These are phyloP conservation scores for Kluyveromyces starmeri DNA, from an alignment of 805 yeast genomes.

Conservation along the genomic window DNA sequence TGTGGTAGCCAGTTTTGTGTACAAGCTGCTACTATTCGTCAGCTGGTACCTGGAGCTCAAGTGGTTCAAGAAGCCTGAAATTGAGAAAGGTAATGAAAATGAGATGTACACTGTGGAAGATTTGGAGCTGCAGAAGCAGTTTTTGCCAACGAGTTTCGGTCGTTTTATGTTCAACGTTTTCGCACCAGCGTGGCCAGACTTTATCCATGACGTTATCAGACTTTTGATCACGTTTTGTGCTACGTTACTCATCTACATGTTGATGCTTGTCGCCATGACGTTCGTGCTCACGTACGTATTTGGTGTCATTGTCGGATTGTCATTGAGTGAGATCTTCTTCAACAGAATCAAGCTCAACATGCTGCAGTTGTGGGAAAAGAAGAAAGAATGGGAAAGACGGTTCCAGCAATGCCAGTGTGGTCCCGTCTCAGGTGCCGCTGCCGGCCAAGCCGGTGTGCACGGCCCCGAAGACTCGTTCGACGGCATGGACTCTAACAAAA, in stretches of 20 bases:
- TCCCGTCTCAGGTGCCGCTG: constrained; percentile 20
- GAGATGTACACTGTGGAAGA: constrained; percentile 7
- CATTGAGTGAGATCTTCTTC: constrained; percentile 62
- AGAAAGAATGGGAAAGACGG: constrained; percentile 20
- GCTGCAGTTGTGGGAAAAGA: constrained; percentile 27
- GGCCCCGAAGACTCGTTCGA: no score
- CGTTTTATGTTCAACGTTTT: constrained; percentile 19
- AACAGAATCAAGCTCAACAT: constrained; percentile 37
- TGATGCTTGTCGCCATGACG: constrained; percentile 76
- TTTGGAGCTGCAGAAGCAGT: constrained; percentile 11
- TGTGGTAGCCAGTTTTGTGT: constrained; percentile 48
- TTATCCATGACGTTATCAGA: constrained; percentile 43
- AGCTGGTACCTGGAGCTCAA: constrained; percentile 58
- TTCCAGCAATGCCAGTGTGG: constrained; percentile 12
- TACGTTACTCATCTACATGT: constrained; percentile 57
- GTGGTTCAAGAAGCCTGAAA: constrained; percentile 41
- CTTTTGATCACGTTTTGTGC: constrained; percentile 48
- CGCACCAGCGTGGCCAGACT: constrained; percentile 22
- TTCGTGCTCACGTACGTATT: constrained; percentile 60
- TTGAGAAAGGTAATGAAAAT: constrained; percentile 5
- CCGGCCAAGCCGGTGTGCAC: background rate
- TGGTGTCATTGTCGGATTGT: constrained; percentile 61
- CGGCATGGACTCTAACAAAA: no score
- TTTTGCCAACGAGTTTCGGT: constrained; percentile 25
- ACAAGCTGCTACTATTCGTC: constrained; percentile 51